phyloP scores from a whole-genome alignment of 129 eudicot genomes.

The Oenanthe sinensis region DNA sequence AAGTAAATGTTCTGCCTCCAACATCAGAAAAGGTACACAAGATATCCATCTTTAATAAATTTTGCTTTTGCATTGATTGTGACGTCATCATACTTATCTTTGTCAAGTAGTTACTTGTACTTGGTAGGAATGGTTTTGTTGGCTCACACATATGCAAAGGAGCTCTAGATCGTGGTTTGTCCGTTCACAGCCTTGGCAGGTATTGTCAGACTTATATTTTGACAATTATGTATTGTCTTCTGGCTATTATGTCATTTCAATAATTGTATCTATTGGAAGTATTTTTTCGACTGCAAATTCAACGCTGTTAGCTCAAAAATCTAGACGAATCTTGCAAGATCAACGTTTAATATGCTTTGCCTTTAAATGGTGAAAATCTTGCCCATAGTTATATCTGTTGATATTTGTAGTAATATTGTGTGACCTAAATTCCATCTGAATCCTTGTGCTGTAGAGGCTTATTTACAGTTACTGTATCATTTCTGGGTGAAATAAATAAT shows the following conservation, averaged over 20 bases:
- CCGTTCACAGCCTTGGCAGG: conserved; percentile 96
- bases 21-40: conserved; percentile 66
- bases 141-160: conserved; percentile 92
- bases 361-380: not conserved
- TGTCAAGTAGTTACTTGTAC: conserved; percentile 65
- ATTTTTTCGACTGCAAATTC: not conserved
- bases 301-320: not conserved
- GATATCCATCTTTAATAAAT: not conserved
- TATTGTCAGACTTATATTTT: conserved; percentile 6
- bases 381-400: not conserved
- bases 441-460: not conserved
- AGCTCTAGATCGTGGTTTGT: conserved; percentile 68
- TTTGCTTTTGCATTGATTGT: not conserved
- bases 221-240: not conserved
- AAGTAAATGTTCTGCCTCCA: conserved; percentile 62
- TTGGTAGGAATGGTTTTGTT: conserved; percentile 95
- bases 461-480: not conserved
- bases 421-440: not conserved
- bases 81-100: not conserved
- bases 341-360: not conserved
- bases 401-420: not conserved
- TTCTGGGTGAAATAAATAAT: not conserved
- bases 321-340: not conserved
- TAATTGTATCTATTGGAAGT: not conserved
- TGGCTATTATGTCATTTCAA: not conserved